These are phyloP conservation scores for Neodidymelliopsis sp. DNA, from an alignment of 2,329 filamentous ascomycete species.

Conservation along the genomic window DNA sequence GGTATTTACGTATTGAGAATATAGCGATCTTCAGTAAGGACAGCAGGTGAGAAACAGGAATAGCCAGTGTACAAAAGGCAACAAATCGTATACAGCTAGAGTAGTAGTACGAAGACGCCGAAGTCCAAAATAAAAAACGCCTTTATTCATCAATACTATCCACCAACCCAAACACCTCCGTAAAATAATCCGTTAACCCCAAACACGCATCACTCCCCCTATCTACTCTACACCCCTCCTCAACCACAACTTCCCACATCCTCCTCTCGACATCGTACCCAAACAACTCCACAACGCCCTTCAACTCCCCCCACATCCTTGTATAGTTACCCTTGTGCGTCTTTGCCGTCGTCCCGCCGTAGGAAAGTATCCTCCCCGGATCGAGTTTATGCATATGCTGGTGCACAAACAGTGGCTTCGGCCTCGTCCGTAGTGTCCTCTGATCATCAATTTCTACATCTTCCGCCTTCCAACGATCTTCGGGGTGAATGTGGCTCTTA, in stretches of 20 bases:
- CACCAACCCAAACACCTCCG: conserved; percentile 28
- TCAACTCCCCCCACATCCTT: conserved; percentile 31
- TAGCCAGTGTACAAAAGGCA: too few relatives aligned
- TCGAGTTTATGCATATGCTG: conserved; percentile 31
- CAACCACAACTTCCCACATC: conserved; percentile 33
- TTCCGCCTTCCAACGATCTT: conserved; percentile 14
- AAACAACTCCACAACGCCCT: conserved; percentile 23
- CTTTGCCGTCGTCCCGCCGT: conserved; percentile 18
- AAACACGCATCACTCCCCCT: conserved; percentile 19
- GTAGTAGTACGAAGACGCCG: too few relatives aligned
- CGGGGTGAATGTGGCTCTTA: conserved; percentile 24
- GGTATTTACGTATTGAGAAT: too few relatives aligned
- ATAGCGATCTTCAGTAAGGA: too few relatives aligned
- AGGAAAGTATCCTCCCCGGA: conserved; percentile 20
- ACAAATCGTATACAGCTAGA: too few relatives aligned
- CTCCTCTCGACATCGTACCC: conserved; percentile 35
- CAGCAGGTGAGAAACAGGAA: too few relatives aligned
- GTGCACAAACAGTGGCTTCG: conserved; percentile 32
- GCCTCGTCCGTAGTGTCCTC: conserved; percentile 4
- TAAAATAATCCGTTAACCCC: conserved; percentile 17
- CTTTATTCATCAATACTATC: conserved; percentile 7
- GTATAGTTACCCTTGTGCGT: conserved; percentile 11
- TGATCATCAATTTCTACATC: conserved; percentile 17
- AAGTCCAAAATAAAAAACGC: too few relatives aligned
- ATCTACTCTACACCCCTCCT: conserved; percentile 31